Evolutionary conservation across 805 yeast genomes (phyloP).

Genomic region (Myxozyma geophila): DNA sequence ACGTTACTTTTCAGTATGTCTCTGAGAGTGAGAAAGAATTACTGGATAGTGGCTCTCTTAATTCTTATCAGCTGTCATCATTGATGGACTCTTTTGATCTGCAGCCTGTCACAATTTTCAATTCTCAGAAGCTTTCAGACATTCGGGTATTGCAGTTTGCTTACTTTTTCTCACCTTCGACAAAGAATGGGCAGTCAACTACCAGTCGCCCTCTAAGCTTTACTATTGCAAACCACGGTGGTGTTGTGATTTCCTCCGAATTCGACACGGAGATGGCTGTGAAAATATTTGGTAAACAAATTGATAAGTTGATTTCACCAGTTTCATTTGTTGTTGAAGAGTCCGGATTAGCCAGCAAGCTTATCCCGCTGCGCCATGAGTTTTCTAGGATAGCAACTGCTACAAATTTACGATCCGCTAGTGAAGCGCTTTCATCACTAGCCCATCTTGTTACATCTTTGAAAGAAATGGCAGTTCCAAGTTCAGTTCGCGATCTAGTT

Average conservation of each 20-base stretch:
- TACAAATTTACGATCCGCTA: slow-evolving; percentile 63
- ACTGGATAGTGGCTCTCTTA: not conserved
- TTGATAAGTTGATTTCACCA: slow-evolving; percentile 72
- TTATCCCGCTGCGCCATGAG: slow-evolving; percentile 24
- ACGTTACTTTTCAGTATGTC: slow-evolving; percentile 24
- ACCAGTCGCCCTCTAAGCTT: slow-evolving; percentile 19
- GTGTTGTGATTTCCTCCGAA: slow-evolving; percentile 56
- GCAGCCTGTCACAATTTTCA: slow-evolving; percentile 13
- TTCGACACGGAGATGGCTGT: slow-evolving; percentile 53
- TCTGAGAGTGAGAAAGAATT: slow-evolving; percentile 4
- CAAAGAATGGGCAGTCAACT: not conserved
- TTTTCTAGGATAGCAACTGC: slow-evolving; percentile 62
- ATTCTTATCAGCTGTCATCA: slow-evolving; percentile 7
- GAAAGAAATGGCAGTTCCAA: slow-evolving; percentile 83
- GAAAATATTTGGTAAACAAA: slow-evolving; percentile 73
- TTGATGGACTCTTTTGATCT: slow-evolving; percentile 28
- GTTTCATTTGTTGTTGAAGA: slow-evolving; percentile 55
- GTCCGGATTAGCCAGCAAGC: not conserved
- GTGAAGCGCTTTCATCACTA: slow-evolving; percentile 74
- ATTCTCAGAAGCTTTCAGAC: not conserved
- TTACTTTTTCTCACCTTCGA: slow-evolving; percentile 17
- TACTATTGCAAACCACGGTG: slow-evolving; percentile 87
- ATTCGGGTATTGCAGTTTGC: slow-evolving; percentile 27
- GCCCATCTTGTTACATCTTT: slow-evolving; percentile 69
- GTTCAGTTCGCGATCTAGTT: slow-evolving; percentile 65